Conservation (phyloP, 2,329 filamentous ascomycete genomes). For the Apiospora sp. region DNA sequence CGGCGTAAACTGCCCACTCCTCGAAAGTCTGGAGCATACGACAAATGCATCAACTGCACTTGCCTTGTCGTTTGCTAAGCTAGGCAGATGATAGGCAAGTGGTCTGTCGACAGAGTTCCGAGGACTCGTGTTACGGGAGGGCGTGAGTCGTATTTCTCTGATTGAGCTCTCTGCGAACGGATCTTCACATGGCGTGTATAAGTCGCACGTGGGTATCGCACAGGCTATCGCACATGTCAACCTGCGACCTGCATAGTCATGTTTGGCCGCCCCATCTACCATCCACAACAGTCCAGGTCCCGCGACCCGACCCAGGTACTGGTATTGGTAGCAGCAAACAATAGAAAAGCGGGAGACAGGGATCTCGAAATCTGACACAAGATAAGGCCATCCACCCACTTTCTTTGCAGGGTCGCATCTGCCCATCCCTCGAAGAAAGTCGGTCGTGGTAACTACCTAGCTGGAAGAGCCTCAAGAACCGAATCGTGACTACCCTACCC, state of each 20-base stretch:
- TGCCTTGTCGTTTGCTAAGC: background rate
- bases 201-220: slow-evolving; percentile 19
- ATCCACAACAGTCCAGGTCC: background rate
- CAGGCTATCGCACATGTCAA: slow-evolving; percentile 20
- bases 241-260: background rate
- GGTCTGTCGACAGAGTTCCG: background rate
- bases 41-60: background rate
- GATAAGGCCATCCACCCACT: slow-evolving; percentile 7
- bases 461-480: slow-evolving; percentile 1
- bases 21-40: slow-evolving; percentile 5
- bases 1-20: background rate
- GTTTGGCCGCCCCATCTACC: background rate
- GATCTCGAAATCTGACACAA: slow-evolving; percentile 12
- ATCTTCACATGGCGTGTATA: slow-evolving; percentile 20
- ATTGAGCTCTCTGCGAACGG: background rate
- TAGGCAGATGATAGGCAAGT: background rate
- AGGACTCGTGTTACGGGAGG: background rate
- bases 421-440: too few species aligned
- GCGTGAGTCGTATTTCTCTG: background rate
- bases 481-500: background rate
- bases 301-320: background rate
- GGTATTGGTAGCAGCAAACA: background rate
- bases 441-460: background rate
- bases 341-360: slow-evolving; percentile 19
- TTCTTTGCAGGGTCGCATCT: background rate